Conservation (phyloP, 192 early-diverging fungal species). For the Podila minutissima region DNA sequence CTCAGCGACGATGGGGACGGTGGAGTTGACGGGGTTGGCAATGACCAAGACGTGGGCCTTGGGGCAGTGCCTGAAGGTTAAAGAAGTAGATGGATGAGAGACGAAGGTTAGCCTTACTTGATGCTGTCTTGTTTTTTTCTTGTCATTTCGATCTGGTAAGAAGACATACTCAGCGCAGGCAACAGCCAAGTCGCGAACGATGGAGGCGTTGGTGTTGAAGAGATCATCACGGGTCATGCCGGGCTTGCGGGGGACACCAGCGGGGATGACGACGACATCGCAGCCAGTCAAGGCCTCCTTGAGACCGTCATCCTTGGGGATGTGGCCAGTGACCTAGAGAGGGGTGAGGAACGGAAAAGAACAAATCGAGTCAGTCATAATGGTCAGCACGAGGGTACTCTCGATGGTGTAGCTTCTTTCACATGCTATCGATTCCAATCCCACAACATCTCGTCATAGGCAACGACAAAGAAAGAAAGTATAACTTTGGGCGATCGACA, state of each 20-base stretch:
- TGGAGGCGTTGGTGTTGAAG: slow-evolving; percentile 96
- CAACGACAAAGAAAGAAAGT: not conserved
- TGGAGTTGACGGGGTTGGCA: slow-evolving; percentile 96
- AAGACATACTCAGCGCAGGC: slow-evolving; percentile 72
- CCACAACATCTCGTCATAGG: not conserved
- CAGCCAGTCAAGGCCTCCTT: slow-evolving; percentile 43
- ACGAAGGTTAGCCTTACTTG: no score
- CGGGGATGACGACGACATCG: slow-evolving; percentile 86
- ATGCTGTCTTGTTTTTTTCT: no score
- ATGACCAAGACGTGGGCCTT: slow-evolving; percentile 86
- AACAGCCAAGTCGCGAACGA: slow-evolving; percentile 82
- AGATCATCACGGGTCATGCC: slow-evolving; percentile 97
- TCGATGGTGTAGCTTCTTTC: not conserved
- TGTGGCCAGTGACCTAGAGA: slow-evolving; percentile 45
- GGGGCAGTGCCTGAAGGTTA: slow-evolving; percentile 74
- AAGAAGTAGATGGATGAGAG: no score
- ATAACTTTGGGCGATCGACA: not conserved
- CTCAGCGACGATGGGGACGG: slow-evolving; percentile 92
- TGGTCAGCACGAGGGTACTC: not conserved
- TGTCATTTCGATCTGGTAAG: not conserved
- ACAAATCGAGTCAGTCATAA: not conserved
- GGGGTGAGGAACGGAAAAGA: not conserved
- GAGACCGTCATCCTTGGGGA: slow-evolving; percentile 46
- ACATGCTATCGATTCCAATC: no score
- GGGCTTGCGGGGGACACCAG: slow-evolving; percentile 95